Percentiles rank a stretch among this genome's conserved stretches.
These are phyloP conservation scores for Cyberlindnera misumaiensis DNA, from an alignment of 805 yeast species.

Conservation along the genomic window DNA sequence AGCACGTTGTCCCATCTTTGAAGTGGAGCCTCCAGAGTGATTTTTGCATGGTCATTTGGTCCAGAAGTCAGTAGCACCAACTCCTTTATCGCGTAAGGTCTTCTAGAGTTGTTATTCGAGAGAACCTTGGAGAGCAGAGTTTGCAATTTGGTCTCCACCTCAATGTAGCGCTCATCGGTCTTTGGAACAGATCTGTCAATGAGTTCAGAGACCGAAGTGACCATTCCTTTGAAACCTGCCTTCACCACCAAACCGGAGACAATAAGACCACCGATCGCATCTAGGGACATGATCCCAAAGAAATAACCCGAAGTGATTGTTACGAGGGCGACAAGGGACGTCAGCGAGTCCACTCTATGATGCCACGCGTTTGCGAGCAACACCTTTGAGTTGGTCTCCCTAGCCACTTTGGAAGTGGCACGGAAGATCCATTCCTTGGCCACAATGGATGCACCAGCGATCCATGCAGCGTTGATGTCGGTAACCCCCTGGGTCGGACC, in stretches of 20 bases:
- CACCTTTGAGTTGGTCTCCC: constrained; percentile 74
- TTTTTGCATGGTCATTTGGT: constrained; percentile 40
- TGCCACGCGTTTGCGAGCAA: constrained; percentile 98
- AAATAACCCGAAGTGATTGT: constrained; percentile 84
- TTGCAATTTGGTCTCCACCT: constrained; percentile 34
- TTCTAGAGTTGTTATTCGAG: constrained; percentile 35
- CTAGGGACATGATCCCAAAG: constrained; percentile 75
- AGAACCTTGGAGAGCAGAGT: constrained; percentile 27
- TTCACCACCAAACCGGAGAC: constrained; percentile 77
- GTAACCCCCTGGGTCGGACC: constrained; percentile 36
- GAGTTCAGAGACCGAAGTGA: constrained; percentile 64
- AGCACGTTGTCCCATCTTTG: constrained; percentile 40
- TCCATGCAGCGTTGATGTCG: constrained; percentile 91
- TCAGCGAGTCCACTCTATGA: constrained; percentile 89
- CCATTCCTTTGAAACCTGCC: constrained; percentile 77
- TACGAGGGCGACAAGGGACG: constrained; percentile 82
- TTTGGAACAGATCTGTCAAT: constrained; percentile 63
- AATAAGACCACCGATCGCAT: constrained; percentile 84
- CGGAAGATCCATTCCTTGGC: constrained; percentile 85
- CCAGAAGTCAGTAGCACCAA: constrained; percentile 50
- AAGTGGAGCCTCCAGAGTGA: constrained; percentile 31
- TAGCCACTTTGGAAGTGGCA: constrained; percentile 78
- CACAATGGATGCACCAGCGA: constrained; percentile 82
- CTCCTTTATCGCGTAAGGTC: constrained; percentile 31
- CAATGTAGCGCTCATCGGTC: constrained; percentile 41